Evolutionary conservation across 2,329 filamentous ascomycete species (phyloP).

Genomic region (Hypoxylon sp.): DNA sequence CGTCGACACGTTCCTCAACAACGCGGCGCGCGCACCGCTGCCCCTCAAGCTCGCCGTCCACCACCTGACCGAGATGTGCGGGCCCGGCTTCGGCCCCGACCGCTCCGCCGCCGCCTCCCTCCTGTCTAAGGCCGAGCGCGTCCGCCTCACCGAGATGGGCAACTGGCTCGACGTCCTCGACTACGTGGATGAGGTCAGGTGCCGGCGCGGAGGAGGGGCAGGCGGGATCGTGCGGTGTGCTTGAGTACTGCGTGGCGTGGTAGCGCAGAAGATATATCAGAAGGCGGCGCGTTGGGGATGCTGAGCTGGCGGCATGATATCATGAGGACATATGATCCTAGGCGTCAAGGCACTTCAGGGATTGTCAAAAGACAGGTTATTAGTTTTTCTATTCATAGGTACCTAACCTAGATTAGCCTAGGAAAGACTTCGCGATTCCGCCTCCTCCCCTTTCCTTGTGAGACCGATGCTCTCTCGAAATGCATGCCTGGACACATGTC

Average conservation of each 20-base stretch:
- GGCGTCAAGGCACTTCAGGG: neutral
- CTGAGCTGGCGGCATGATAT: neutral
- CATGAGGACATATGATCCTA: neutral
- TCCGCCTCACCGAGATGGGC: constrained; percentile 55
- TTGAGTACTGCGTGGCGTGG: constrained; percentile 2
- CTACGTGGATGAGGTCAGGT: constrained; percentile 59
- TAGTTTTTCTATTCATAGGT: constrained; percentile 14
- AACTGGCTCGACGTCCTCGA: constrained; percentile 68
- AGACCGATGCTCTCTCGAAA: constrained; percentile 14
- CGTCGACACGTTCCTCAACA: constrained; percentile 68
- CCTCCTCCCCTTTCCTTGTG: neutral
- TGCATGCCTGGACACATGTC: constrained; percentile 21
- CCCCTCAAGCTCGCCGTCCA: constrained; percentile 71
- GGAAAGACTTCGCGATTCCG: constrained; percentile 7
- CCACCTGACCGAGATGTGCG: constrained; percentile 73
- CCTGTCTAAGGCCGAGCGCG: constrained; percentile 64
- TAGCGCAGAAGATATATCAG: neutral
- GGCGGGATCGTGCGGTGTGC: constrained; percentile 17
- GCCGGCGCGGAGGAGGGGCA: constrained; percentile 10
- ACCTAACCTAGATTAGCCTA: constrained; percentile 2
- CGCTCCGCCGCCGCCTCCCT: constrained; percentile 60
- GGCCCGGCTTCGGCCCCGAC: constrained; percentile 61
- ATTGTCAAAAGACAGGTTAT: constrained; percentile 3
- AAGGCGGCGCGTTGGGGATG: neutral
- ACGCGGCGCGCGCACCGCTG: constrained; percentile 63